Percentiles rank a stretch among this genome's conserved stretches.
Evolutionary conservation across 768 basidiomycete genomes (phyloP).

Genomic region (Leccinum pellstonianum): DNA sequence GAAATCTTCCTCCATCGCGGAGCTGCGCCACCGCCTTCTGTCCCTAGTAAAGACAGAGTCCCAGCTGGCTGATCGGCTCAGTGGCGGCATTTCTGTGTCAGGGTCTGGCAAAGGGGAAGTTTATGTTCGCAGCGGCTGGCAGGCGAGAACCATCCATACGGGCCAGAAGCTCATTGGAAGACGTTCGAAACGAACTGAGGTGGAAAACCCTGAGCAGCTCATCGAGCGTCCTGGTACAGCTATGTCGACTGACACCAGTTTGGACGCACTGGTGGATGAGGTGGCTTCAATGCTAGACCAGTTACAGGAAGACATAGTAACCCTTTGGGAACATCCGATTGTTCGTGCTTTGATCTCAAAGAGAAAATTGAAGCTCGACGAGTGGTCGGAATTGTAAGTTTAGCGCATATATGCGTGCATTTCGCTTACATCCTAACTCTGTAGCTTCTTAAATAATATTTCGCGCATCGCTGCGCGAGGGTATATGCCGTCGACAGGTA

Average conservation of each 20-base stretch:
- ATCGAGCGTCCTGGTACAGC: slow-evolving; percentile 29
- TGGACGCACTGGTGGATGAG: slow-evolving; percentile 59
- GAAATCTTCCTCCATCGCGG: slow-evolving; percentile 40
- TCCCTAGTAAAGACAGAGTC: slow-evolving; percentile 61
- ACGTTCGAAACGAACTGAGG: slow-evolving; percentile 25
- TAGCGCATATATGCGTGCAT: slow-evolving; percentile 23
- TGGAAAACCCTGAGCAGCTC: slow-evolving; percentile 29
- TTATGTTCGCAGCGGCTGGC: slow-evolving; percentile 81
- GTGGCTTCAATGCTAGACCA: slow-evolving; percentile 58
- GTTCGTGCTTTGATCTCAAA: slow-evolving; percentile 68
- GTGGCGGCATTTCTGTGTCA: slow-evolving; percentile 69
- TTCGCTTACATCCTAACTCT: slow-evolving; percentile 4
- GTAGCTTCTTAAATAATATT: slow-evolving; percentile 75
- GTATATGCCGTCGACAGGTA: slow-evolving; percentile 77
- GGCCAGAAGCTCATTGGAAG: slow-evolving; percentile 36
- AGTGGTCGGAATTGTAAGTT: slow-evolving; percentile 87
- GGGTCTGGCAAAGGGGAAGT: slow-evolving; percentile 77
- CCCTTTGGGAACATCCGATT: slow-evolving; percentile 70
- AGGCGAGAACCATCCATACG: slow-evolving; percentile 62
- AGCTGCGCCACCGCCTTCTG: slow-evolving; percentile 57
- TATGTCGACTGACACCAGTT: slow-evolving; percentile 33
- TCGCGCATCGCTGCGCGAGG: slow-evolving; percentile 63
- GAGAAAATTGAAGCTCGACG: slow-evolving; percentile 74
- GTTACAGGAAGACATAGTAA: slow-evolving; percentile 61
- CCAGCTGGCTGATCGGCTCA: slow-evolving; percentile 67